These are phyloP conservation scores for Coemansia aciculifera DNA, from an alignment of 192 early-diverging fungal species.

Conservation along the genomic window DNA sequence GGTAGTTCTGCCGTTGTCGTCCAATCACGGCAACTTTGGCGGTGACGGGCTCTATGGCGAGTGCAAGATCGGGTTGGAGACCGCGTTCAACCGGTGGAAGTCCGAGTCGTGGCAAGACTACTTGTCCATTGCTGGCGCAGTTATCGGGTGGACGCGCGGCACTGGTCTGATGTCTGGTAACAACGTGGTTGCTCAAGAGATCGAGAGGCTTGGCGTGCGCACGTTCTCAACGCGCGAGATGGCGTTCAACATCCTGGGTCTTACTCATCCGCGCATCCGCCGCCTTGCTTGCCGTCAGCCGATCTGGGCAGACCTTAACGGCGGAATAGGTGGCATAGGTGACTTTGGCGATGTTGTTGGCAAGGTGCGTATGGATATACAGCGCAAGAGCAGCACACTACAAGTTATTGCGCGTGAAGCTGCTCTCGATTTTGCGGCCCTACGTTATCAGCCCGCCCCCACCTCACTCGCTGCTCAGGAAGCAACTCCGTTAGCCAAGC, in stretches of 20 bases:
- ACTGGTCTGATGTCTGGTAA: conserved; percentile 92
- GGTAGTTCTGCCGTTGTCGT: conserved; percentile 86
- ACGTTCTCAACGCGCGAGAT: conserved; percentile 91
- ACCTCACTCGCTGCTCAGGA: conserved; percentile 8
- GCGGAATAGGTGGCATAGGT: conserved; percentile 59
- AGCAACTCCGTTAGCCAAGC: conserved; percentile 13
- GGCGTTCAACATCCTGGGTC: conserved; percentile 95
- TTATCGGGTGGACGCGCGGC: conserved; percentile 98
- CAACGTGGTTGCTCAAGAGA: conserved; percentile 83
- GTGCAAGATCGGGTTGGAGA: conserved; percentile 91
- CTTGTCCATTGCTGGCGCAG: conserved; percentile 84
- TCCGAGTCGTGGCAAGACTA: conserved; percentile 87
- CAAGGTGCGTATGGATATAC: conserved; percentile 56
- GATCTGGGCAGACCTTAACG: conserved; percentile 92
- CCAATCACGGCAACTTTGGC: conserved; percentile 96
- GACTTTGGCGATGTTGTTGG: conserved; percentile 66
- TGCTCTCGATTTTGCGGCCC: conserved; percentile 67
- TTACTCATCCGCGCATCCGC: conserved; percentile 83
- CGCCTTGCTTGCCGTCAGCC: conserved; percentile 76
- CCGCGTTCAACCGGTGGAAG: conserved; percentile 86
- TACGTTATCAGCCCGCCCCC: conserved; percentile 57
- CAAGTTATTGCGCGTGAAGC: conserved; percentile 61
- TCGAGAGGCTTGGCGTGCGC: conserved; percentile 83
- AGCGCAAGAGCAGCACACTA: conserved; percentile 55
- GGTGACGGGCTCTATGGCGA: no score